These are phyloP conservation scores for Ogataea sp. DNA, from an alignment of 805 yeast species.

Conservation along the genomic window DNA sequence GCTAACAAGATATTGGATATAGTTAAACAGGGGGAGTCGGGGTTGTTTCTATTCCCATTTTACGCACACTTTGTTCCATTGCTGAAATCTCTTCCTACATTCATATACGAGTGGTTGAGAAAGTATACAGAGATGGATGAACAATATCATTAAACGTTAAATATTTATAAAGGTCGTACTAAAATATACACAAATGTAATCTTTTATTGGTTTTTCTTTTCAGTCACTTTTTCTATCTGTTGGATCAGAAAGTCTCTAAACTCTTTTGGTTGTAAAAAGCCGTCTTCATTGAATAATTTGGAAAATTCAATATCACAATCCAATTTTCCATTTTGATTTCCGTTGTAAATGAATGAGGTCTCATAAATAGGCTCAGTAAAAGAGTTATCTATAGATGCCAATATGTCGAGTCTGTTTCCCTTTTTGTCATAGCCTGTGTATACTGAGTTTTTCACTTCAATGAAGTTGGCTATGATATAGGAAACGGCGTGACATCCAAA, in stretches of 20 bases:
- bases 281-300: conserved; percentile 38
- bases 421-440: conserved; percentile 34
- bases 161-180: background rate
- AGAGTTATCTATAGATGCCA: conserved; percentile 27
- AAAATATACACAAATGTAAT: background rate
- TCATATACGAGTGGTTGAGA: conserved; percentile 24
- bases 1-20: conserved; percentile 28
- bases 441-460: conserved; percentile 37
- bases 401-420: conserved; percentile 26
- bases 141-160: conserved; percentile 2
- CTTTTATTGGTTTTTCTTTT: conserved; percentile 12
- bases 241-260: conserved; percentile 20
- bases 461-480: conserved; percentile 24
- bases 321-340: conserved; percentile 11
- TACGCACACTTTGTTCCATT: conserved; percentile 39
- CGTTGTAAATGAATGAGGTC: background rate
- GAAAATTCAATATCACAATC: conserved; percentile 26
- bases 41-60: conserved; percentile 36
- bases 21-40: conserved; percentile 30
- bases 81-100: conserved; percentile 33
- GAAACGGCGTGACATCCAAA: conserved; percentile 27
- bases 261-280: conserved; percentile 31
- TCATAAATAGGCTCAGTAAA: conserved; percentile 36
- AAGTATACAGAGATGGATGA: conserved; percentile 23
- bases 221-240: conserved; percentile 9